Evolutionary conservation across 1,139 yeast genomes (phyloP).

Genomic region (Diutina neorugosa): DNA sequence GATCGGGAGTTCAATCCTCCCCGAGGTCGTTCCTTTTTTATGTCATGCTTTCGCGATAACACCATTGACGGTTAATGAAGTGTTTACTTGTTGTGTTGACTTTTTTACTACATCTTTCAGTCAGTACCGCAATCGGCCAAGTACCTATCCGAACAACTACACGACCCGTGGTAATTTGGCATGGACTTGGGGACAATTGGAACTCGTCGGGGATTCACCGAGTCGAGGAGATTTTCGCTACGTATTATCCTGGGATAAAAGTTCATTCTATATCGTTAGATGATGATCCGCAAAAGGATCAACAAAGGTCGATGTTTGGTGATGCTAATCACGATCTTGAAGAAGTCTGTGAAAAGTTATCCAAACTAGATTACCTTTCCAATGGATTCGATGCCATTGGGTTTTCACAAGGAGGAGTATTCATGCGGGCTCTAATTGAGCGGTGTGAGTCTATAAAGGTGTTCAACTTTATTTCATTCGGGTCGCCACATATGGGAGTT

Average conservation of each 20-base stretch:
- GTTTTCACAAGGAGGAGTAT: constrained; percentile 74
- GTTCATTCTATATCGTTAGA: constrained; percentile 45
- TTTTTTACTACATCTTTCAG: neutral
- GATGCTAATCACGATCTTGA: constrained; percentile 32
- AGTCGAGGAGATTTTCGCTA: constrained; percentile 30
- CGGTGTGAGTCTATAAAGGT: constrained; percentile 38
- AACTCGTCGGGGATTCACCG: constrained; percentile 47
- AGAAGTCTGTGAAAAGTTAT: constrained; percentile 29
- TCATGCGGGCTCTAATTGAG: constrained; percentile 54
- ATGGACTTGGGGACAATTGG: constrained; percentile 71
- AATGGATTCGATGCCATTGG: constrained; percentile 68
- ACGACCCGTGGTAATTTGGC: constrained; percentile 55
- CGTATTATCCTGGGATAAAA: constrained; percentile 36
- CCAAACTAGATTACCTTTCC: constrained; percentile 25
- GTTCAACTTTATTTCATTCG: constrained; percentile 54
- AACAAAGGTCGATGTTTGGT: constrained; percentile 45
- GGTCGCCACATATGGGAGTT: constrained; percentile 76
- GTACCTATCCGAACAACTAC: neutral
- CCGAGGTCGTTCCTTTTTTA: neutral
- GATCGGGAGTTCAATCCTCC: constrained; percentile 4
- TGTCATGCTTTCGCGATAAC: neutral
- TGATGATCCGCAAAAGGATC: constrained; percentile 38
- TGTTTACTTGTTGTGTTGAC: neutral
- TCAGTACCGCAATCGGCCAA: neutral
- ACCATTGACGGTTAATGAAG: neutral